Conservation (phyloP, 2,329 filamentous ascomycete species). For the Colletotrichum melonis region DNA sequence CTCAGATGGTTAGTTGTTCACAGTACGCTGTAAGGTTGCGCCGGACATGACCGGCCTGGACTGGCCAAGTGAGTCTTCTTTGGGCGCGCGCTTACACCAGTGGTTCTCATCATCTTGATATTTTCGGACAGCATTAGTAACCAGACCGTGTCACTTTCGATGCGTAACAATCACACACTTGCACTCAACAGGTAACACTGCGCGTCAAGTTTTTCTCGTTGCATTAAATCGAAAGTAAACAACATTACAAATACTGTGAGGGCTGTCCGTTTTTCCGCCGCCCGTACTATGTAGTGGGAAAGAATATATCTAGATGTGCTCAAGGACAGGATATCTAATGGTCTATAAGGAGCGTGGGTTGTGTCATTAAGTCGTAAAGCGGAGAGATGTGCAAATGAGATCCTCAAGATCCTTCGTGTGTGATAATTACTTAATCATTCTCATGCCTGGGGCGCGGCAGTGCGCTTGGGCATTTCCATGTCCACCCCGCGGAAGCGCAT, state of each 20-base stretch:
- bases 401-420: accelerated
- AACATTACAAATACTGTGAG: neutral
- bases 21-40: no score
- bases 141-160: no score
- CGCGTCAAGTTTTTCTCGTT: no score
- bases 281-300: neutral
- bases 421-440: neutral
- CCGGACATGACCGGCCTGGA: no score
- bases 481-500: conserved; percentile 18
- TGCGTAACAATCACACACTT: no score
- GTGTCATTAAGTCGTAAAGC: neutral
- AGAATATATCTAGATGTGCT: neutral
- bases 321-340: neutral
- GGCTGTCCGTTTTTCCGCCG: neutral
- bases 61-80: no score
- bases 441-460: conserved; percentile 8
- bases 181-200: neutral
- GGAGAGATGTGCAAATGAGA: neutral
- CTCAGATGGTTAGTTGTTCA: no score
- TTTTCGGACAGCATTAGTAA: no score
- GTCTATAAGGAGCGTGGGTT: neutral
- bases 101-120: no score
- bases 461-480: conserved; percentile 22
- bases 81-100: no score
- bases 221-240: neutral